Evolutionary conservation across 2,329 filamentous ascomycete species (phyloP).

Genomic region (Pseudogymnoascus sp.): DNA sequence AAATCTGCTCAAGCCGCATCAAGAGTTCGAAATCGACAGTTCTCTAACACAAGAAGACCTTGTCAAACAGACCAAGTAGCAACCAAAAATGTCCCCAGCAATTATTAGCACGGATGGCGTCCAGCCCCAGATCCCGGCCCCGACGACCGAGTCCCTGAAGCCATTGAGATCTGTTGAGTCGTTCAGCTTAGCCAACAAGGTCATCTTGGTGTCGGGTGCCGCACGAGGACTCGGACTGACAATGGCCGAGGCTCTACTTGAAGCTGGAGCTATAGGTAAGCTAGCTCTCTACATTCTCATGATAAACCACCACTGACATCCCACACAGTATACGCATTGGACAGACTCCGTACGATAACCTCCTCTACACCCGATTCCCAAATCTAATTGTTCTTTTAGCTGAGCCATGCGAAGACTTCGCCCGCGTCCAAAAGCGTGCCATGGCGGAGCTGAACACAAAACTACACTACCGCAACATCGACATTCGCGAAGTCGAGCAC

Average conservation of each 20-base stretch:
- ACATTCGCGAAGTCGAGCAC: constrained; percentile 54
- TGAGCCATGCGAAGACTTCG: constrained; percentile 46
- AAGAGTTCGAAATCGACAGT: background rate
- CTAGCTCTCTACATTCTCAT: background rate
- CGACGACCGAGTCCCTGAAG: background rate
- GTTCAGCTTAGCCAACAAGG: constrained; percentile 56
- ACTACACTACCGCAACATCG: constrained; percentile 59
- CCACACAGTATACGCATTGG: constrained; percentile 33
- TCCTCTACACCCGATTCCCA: constrained; percentile 21
- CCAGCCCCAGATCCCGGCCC: no score
- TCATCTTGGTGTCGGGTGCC: constrained; percentile 62
- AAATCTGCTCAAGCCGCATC: no score
- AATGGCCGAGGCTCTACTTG: constrained; percentile 61
- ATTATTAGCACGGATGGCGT: background rate
- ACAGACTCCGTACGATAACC: constrained; percentile 30
- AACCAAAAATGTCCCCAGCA: background rate
- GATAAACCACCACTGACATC: constrained; percentile 10
- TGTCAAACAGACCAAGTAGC: background rate
- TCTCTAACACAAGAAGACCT: background rate
- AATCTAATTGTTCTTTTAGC: background rate
- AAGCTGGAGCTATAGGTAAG: constrained; percentile 61
- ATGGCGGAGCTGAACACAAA: constrained; percentile 53
- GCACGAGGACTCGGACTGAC: constrained; percentile 62
- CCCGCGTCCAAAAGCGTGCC: constrained; percentile 49
- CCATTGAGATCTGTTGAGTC: background rate